Evolutionary conservation across 768 basidiomycete genomes (phyloP).

Genomic region (Pisolithus orientalis): DNA sequence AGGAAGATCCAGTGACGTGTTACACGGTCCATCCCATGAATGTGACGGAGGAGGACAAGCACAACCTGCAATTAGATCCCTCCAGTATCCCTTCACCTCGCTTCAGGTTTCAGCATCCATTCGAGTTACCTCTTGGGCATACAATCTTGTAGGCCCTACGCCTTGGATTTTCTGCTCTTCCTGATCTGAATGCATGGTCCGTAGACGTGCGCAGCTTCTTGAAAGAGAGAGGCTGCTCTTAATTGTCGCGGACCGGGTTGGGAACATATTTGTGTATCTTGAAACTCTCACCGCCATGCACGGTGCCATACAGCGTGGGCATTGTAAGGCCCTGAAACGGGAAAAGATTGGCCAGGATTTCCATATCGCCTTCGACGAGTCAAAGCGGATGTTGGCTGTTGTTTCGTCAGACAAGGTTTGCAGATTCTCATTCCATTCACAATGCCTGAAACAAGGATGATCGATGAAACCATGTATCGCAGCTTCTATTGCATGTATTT

Average conservation of each 20-base stretch:
- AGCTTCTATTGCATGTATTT: conserved; percentile 40
- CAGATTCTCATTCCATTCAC: not conserved
- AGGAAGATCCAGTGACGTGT: not conserved
- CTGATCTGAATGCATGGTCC: not conserved
- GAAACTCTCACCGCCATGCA: conserved; percentile 26
- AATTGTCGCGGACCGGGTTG: conserved; percentile 25
- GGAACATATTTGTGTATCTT: conserved; percentile 28
- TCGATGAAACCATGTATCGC: not conserved
- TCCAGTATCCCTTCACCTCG: conserved; percentile 2
- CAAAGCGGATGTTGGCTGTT: conserved; percentile 36
- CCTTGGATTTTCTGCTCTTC: not conserved
- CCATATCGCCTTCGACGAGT: conserved; percentile 41
- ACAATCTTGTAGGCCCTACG: not conserved
- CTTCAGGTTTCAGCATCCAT: not conserved
- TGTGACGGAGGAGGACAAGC: conserved; percentile 3
- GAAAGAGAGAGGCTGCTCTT: conserved; percentile 30
- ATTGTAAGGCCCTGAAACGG: conserved; percentile 26
- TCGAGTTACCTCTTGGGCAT: conserved; percentile 1
- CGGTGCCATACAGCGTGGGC: conserved; percentile 19
- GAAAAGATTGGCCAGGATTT: conserved; percentile 36
- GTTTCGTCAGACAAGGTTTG: conserved; percentile 34
- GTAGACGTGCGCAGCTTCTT: conserved; percentile 32
- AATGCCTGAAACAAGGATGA: not conserved
- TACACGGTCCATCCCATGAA: conserved; percentile 6
- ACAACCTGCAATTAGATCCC: conserved; percentile 5